Percentiles rank a stretch among this genome's conserved stretches.
phyloP scores from a whole-genome alignment of 495 filamentous ascomycete species.

The Daldinia childiae region DNA sequence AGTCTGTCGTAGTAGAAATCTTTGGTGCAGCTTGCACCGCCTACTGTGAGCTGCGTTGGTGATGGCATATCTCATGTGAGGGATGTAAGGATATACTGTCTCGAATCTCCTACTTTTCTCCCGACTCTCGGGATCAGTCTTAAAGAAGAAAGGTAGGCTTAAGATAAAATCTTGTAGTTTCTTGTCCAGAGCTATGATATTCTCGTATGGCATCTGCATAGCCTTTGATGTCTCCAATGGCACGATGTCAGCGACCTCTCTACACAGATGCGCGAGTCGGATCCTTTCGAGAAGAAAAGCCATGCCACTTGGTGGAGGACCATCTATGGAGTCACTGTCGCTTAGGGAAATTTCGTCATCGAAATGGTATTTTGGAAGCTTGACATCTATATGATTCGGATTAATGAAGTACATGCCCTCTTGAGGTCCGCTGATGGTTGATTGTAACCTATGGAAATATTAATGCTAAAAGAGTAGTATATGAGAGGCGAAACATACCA shows the following conservation, averaged over 20 bases:
- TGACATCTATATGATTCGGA: constrained; percentile 56
- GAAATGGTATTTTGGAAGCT: constrained; percentile 46
- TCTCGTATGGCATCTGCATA: background rate
- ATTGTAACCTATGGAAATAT: constrained; percentile 8
- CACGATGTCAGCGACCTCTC: constrained; percentile 30
- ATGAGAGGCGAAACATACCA: constrained; percentile 48
- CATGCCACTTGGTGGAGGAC: constrained; percentile 52
- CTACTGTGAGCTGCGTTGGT: constrained; percentile 57
- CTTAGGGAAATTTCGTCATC: background rate
- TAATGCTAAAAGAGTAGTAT: background rate
- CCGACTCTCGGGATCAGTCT: background rate
- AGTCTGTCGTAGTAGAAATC: constrained; percentile 40
- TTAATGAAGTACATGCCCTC: constrained; percentile 60
- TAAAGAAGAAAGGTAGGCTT: background rate
- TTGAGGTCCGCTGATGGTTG: constrained; percentile 54
- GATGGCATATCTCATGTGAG: constrained; percentile 54
- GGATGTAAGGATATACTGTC: constrained; percentile 48
- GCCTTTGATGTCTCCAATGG: background rate
- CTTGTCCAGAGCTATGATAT: background rate
- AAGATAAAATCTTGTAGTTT: background rate
- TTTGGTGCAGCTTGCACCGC: constrained; percentile 56
- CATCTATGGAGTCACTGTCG: constrained; percentile 8
- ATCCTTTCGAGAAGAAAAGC: constrained; percentile 57
- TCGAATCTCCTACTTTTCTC: constrained; percentile 44
- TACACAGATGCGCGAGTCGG: constrained; percentile 53